phyloP scores from a whole-genome alignment of 768 basidiomycete species.

The Suillus brevipes region DNA sequence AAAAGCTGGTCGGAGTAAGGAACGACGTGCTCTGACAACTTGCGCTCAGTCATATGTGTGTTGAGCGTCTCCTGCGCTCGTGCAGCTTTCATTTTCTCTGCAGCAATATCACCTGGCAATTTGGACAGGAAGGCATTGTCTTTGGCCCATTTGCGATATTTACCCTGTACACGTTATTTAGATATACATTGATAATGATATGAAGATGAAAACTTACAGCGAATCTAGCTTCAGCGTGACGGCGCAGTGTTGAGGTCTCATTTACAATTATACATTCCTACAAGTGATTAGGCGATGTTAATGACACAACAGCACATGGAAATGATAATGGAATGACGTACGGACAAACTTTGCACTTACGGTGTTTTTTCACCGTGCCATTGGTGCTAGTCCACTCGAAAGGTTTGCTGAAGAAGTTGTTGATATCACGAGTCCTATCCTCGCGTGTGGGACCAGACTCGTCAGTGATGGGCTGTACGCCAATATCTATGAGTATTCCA shows the following conservation, averaged over 20 bases:
- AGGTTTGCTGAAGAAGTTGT: background rate
- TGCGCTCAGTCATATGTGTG: constrained; percentile 22
- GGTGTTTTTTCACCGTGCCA: background rate
- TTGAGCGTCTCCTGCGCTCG: constrained; percentile 24
- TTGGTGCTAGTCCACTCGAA: background rate
- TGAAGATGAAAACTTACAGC: too few relatives aligned
- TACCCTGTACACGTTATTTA: background rate
- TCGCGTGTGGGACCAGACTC: background rate
- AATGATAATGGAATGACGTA: too few relatives aligned
- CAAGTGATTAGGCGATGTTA: too few relatives aligned
- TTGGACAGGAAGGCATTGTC: constrained; percentile 30
- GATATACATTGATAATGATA: too few relatives aligned
- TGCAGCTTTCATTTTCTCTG: constrained; percentile 18
- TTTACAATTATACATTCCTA: too few relatives aligned
- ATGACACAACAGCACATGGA: too few relatives aligned
- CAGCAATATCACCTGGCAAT: constrained; percentile 25
- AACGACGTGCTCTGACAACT: constrained; percentile 19
- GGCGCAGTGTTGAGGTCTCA: too few relatives aligned
- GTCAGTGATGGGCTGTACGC: too few relatives aligned
- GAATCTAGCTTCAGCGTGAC: too few relatives aligned
- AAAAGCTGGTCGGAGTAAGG: constrained; percentile 30
- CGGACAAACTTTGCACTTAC: background rate
- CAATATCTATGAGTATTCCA: too few relatives aligned
- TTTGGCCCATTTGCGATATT: constrained; percentile 31
- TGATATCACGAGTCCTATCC: background rate